Evolutionary conservation across 495 filamentous ascomycete genomes (phyloP).

Genomic region (Melanomma pulvis-pyrius): DNA sequence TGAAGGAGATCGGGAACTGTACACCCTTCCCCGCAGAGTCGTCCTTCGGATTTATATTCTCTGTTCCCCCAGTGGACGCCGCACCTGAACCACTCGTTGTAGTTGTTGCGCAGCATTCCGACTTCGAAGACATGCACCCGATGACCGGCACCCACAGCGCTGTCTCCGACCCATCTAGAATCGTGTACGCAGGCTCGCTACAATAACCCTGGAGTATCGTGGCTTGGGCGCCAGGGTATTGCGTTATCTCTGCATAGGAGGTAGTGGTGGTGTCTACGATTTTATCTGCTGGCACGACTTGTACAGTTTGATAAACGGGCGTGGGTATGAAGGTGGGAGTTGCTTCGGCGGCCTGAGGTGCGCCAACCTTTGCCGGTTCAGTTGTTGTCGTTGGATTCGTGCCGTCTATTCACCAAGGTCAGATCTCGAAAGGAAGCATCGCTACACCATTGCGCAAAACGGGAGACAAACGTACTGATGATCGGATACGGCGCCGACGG

Average conservation of each 20-base stretch:
- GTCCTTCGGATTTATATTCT: no score
- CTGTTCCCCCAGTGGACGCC: not conserved
- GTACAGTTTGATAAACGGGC: conserved; percentile 5
- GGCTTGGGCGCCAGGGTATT: not conserved
- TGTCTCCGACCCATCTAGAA: conserved; percentile 20
- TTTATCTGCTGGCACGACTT: conserved; percentile 6
- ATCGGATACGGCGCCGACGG: conserved; percentile 1
- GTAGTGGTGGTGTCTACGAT: not conserved
- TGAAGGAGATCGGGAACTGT: conserved; percentile 5
- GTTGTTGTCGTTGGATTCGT: not conserved
- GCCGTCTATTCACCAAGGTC: not conserved
- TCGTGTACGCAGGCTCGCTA: conserved; percentile 20
- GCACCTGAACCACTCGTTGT: not conserved
- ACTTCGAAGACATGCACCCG: conserved; percentile 19
- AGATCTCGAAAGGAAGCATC: not conserved
- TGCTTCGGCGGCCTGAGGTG: not conserved
- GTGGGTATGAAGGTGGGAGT: conserved; percentile 11
- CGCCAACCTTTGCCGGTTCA: not conserved
- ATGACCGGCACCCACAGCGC: conserved; percentile 23
- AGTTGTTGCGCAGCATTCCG: conserved; percentile 19
- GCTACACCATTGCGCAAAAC: not conserved
- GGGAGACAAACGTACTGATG: not conserved
- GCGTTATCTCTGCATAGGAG: conserved; percentile 4
- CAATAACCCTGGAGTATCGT: conserved; percentile 22
- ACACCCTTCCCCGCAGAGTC: not conserved